phyloP scores from a whole-genome alignment of 305 asterid species.

The Plantago coronopus region DNA sequence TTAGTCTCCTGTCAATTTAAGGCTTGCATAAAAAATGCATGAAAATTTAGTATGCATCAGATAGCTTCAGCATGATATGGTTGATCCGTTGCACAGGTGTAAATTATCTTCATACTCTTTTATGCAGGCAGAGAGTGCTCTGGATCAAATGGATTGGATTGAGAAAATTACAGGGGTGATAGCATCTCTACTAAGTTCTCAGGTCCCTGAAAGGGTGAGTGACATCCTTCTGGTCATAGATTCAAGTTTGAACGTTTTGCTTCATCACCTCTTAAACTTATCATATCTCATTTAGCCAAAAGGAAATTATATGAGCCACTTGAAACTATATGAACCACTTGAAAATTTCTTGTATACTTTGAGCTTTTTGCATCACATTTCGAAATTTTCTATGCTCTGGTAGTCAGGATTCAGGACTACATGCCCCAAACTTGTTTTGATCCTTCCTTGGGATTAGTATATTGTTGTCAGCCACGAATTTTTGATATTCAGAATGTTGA shows the following conservation, averaged over 20 bases:
- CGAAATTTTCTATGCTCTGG: background rate
- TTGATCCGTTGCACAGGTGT: conserved; percentile 25
- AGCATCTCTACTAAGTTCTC: conserved; percentile 94
- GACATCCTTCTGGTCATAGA: background rate
- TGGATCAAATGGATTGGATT: conserved; percentile 99
- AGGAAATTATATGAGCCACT: background rate
- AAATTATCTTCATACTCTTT: conserved; percentile 32
- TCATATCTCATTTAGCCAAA: background rate
- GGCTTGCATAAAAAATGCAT: background rate
- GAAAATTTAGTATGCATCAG: background rate
- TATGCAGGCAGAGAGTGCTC: conserved; percentile 95
- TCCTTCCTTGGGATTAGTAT: conserved; percentile 14
- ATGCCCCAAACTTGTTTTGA: no score
- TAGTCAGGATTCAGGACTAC: no score
- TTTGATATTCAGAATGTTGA: conserved; percentile 19
- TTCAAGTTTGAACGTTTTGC: background rate
- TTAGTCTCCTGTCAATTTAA: background rate
- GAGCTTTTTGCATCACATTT: background rate
- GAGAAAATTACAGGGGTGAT: conserved; percentile 99
- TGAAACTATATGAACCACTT: background rate
- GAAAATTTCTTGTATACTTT: background rate
- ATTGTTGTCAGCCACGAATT: conserved; percentile 8
- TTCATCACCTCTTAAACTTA: background rate
- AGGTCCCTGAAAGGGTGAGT: conserved; percentile 90
- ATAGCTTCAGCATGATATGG: conserved; percentile 15